phyloP scores from a whole-genome alignment of 1,139 yeast genomes.

The Candida pseudoviswanathii region DNA sequence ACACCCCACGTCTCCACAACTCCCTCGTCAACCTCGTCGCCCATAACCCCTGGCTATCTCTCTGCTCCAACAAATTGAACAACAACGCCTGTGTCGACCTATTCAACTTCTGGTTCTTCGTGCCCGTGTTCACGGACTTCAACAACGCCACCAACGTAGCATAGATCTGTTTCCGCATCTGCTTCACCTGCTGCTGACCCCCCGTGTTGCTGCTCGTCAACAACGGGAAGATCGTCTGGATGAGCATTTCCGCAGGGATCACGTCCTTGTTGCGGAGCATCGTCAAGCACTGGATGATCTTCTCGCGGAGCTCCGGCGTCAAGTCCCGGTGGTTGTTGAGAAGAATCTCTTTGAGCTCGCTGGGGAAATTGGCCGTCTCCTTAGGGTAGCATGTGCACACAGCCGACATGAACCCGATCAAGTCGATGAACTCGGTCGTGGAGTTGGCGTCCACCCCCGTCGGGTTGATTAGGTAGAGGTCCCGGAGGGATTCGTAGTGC shows the following conservation, averaged over 20 bases:
- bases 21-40: slow-evolving; percentile 94
- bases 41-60: slow-evolving; percentile 87
- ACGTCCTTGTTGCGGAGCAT: slow-evolving; percentile 88
- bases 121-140: slow-evolving; percentile 80
- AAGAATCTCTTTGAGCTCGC: slow-evolving; percentile 70
- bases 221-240: slow-evolving; percentile 87
- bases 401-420: slow-evolving; percentile 89
- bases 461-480: slow-evolving; percentile 75
- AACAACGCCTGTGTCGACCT: slow-evolving; percentile 88
- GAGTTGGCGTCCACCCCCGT: slow-evolving; percentile 63
- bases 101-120: slow-evolving; percentile 85
- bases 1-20: slow-evolving; percentile 94
- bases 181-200: slow-evolving; percentile 86
- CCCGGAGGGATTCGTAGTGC: slow-evolving; percentile 88
- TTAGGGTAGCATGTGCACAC: slow-evolving; percentile 89
- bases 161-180: slow-evolving; percentile 80
- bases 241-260: slow-evolving; percentile 76
- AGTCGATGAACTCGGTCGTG: slow-evolving; percentile 72
- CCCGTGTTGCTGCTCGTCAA: slow-evolving; percentile 57
- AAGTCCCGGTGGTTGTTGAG: slow-evolving; percentile 77
- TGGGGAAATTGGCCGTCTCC: slow-evolving; percentile 83
- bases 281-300: slow-evolving; percentile 84
- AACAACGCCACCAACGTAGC: slow-evolving; percentile 73
- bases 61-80: slow-evolving; percentile 78
- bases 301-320: slow-evolving; percentile 85